A percentile compares a stretch with the other conserved stretches of the same genome.
phyloP scores from a whole-genome alignment of 1,139 yeast species.

The Meyerozyma guilliermondii region DNA sequence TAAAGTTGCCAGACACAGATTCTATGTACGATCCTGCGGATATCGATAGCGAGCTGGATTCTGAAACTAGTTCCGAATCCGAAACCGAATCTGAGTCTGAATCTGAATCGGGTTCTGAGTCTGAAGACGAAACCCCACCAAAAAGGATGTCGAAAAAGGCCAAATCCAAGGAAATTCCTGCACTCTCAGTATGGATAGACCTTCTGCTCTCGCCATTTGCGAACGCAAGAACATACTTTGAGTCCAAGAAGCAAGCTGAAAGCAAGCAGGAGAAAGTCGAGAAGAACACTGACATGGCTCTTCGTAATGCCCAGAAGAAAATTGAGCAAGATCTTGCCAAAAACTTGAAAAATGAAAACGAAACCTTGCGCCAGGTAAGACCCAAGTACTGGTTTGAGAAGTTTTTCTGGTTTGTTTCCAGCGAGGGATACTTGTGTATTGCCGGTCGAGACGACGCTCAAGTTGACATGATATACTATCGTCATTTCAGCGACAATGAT shows the following conservation, averaged over 20 bases:
- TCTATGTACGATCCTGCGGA: constrained; percentile 9
- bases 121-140: constrained; percentile 12
- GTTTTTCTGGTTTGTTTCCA: constrained; percentile 85
- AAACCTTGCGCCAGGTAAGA: constrained; percentile 59
- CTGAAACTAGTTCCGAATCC: constrained; percentile 19
- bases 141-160: constrained; percentile 5
- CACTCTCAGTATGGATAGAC: constrained; percentile 61
- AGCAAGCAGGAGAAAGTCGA: constrained; percentile 80
- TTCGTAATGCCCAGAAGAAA: constrained; percentile 78
- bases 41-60: constrained; percentile 4
- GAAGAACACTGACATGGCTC: constrained; percentile 70
- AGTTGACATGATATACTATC: constrained; percentile 74
- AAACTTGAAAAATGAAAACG: constrained; percentile 60
- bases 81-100: constrained; percentile 16
- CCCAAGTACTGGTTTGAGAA: constrained; percentile 90
- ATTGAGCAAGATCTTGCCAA: constrained; percentile 69
- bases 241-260: constrained; percentile 69
- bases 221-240: constrained; percentile 84
- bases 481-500: constrained; percentile 73
- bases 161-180: constrained; percentile 1
- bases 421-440: constrained; percentile 81
- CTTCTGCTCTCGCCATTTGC: constrained; percentile 76
- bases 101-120: constrained; percentile 22
- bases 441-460: constrained; percentile 87
- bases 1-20: constrained; percentile 50